Percentiles rank a stretch among this genome's conserved stretches.
phyloP scores from a whole-genome alignment of 352 stramenopile species.

The Globisporangium okanoganense region DNA sequence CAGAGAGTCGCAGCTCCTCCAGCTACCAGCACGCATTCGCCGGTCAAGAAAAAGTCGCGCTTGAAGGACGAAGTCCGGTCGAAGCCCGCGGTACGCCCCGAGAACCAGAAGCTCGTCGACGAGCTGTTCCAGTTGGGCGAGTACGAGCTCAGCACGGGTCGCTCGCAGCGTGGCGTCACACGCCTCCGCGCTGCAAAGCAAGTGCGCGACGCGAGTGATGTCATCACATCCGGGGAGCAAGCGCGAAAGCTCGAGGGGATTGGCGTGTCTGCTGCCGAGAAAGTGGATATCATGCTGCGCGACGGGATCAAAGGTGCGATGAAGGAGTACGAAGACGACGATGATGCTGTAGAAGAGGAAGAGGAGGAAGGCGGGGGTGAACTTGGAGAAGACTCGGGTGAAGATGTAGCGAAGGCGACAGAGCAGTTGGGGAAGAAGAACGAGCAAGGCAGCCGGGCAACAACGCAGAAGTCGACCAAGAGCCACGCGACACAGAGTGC shows the following conservation, averaged over 20 bases:
- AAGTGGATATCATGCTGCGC: constrained; percentile 56
- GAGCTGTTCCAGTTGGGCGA: constrained; percentile 52
- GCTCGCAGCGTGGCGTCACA: constrained; percentile 47
- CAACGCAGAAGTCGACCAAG: background rate
- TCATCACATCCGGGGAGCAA: constrained; percentile 59
- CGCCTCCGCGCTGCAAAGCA: constrained; percentile 60
- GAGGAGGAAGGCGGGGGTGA: constrained; percentile 8
- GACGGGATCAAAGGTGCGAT: constrained; percentile 41
- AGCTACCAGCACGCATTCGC: constrained; percentile 14
- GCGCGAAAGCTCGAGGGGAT: constrained; percentile 46
- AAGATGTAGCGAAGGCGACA: background rate
- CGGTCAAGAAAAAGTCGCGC: constrained; percentile 30
- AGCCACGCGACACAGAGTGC: background rate
- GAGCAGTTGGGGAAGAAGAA: background rate
- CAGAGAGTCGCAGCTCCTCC: background rate
- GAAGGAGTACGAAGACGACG: constrained; percentile 43
- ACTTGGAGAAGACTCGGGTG: background rate
- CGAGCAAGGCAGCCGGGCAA: background rate
- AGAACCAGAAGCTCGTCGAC: constrained; percentile 66
- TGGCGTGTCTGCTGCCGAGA: constrained; percentile 40
- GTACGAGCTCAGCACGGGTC: constrained; percentile 43
- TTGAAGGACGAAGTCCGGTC: constrained; percentile 42
- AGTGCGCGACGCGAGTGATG: constrained; percentile 32
- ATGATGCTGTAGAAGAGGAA: constrained; percentile 14
- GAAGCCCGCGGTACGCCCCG: constrained; percentile 21